A percentile compares a stretch with the other conserved stretches of the same genome.
Evolutionary conservation across 23 red algal genomes (phyloP).

Genomic region (Pyropia haitanensis): DNA sequence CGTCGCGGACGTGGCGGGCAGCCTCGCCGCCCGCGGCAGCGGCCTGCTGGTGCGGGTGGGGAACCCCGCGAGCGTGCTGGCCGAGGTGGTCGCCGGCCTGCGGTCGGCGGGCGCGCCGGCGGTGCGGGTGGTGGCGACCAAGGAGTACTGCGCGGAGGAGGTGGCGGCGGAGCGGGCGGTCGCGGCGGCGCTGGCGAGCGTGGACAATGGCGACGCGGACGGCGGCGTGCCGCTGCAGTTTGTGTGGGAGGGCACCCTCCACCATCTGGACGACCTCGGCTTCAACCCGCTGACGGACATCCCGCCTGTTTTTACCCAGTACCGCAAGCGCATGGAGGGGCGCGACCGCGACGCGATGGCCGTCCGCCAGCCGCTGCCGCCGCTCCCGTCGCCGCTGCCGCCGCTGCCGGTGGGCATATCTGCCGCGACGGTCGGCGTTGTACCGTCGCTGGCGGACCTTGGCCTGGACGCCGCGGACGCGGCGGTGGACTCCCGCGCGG

Average conservation of each 20-base stretch:
- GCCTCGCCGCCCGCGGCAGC: constrained; percentile 17
- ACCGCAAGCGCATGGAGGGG: constrained; percentile 51
- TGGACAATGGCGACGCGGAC: neutral
- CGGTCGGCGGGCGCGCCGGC: neutral
- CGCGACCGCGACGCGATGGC: neutral
- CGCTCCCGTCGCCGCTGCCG: too few species aligned
- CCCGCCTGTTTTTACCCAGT: constrained; percentile 63
- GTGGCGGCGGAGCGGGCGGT: constrained; percentile 34
- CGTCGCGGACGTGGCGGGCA: constrained; percentile 44
- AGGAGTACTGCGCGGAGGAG: constrained; percentile 58
- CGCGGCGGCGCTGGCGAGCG: constrained; percentile 7
- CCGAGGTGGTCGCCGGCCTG: neutral
- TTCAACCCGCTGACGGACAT: constrained; percentile 36
- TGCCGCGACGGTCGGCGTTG: too few species aligned
- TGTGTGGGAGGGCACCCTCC: constrained; percentile 49
- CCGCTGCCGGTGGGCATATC: too few species aligned
- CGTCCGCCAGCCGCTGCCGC: too few species aligned
- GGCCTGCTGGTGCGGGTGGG: constrained; percentile 60
- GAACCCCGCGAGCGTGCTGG: constrained; percentile 16
- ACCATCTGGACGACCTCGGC: constrained; percentile 72
- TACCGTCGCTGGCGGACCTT: too few species aligned
- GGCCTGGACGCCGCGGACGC: too few species aligned
- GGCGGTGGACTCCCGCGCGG: constrained; percentile 24
- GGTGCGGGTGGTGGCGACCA: constrained; percentile 46
- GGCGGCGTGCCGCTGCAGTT: constrained; percentile 8